These are phyloP conservation scores for Periconia digitata DNA, from an alignment of 2,329 filamentous ascomycete species.

Conservation along the genomic window DNA sequence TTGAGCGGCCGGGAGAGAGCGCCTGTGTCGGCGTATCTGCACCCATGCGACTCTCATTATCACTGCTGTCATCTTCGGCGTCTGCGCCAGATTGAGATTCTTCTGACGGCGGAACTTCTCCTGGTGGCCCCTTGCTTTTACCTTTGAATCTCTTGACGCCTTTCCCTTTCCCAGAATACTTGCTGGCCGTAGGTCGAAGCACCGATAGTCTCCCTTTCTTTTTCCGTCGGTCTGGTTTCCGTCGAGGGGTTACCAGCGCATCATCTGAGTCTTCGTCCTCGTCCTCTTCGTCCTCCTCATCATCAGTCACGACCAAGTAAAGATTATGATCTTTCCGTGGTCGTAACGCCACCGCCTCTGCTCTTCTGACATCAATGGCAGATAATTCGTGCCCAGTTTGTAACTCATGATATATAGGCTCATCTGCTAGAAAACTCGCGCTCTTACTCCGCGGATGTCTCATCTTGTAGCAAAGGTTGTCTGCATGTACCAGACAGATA, in stretches of 20 bases:
- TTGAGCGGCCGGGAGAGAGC: slow-evolving; percentile 24
- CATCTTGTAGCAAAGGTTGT: slow-evolving; percentile 44
- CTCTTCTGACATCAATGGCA: slow-evolving; percentile 32
- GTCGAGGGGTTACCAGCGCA: slow-evolving; percentile 22
- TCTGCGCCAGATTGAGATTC: slow-evolving; percentile 17
- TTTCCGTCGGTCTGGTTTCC: slow-evolving; percentile 19
- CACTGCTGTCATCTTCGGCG: slow-evolving; percentile 12
- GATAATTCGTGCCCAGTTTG: slow-evolving; percentile 26
- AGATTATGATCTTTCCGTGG: slow-evolving; percentile 31
- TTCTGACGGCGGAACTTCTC: slow-evolving; percentile 18
- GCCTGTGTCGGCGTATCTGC: slow-evolving; percentile 34
- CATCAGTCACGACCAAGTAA: slow-evolving; percentile 21
- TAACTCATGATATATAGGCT: slow-evolving; percentile 38
- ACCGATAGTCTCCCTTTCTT: slow-evolving; percentile 37
- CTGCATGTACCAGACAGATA: slow-evolving; percentile 39
- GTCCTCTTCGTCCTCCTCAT: too few species aligned
- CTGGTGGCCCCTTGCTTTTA: slow-evolving; percentile 8
- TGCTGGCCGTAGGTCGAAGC: slow-evolving; percentile 38
- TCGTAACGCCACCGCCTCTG: slow-evolving; percentile 30
- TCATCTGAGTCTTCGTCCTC: slow-evolving; percentile 16
- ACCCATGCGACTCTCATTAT: slow-evolving; percentile 24
- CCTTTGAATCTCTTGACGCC: slow-evolving; percentile 9
- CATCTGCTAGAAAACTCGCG: slow-evolving; percentile 29
- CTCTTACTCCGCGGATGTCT: slow-evolving; percentile 35
- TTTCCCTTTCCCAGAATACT: slow-evolving; percentile 40